Percentiles rank a stretch among this genome's conserved stretches.
Evolutionary conservation across 345 rosid genomes (phyloP).

Genomic region (Toxicodendron radicans): DNA sequence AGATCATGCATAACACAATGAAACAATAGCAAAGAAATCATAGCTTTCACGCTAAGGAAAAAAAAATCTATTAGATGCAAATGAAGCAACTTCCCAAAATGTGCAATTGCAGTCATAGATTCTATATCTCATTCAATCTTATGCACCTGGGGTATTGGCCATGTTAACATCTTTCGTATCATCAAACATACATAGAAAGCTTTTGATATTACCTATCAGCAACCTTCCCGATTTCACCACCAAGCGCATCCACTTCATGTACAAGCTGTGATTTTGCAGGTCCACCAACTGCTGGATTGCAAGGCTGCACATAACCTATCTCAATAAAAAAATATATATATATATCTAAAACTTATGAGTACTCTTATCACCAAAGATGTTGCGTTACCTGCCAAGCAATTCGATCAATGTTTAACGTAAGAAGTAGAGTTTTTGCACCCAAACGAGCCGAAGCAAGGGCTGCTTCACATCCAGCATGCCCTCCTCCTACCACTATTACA

Average conservation of each 20-base stretch:
- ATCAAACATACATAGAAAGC: neutral
- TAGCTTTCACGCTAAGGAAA: neutral
- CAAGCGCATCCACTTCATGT: slow-evolving; percentile 98
- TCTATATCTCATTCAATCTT: too few species aligned
- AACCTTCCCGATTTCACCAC: slow-evolving; percentile 95
- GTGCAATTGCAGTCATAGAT: neutral
- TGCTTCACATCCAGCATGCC: slow-evolving; percentile 95
- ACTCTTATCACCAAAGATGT: neutral
- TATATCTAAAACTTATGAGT: neutral
- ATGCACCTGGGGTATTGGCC: too few species aligned
- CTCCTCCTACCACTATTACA: slow-evolving; percentile 93
- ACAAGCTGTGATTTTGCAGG: slow-evolving; percentile 95
- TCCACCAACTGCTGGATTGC: slow-evolving; percentile 99
- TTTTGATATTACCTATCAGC: slow-evolving; percentile 66
- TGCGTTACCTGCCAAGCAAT: slow-evolving; percentile 88
- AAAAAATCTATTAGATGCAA: neutral
- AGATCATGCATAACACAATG: neutral
- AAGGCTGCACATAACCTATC: slow-evolving; percentile 59
- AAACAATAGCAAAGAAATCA: neutral
- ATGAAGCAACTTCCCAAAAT: neutral
- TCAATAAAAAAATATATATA: neutral
- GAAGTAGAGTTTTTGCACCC: slow-evolving; percentile 90
- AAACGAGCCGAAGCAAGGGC: slow-evolving; percentile 90
- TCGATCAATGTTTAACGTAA: slow-evolving; percentile 83
- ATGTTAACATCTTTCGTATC: too few species aligned